Evolutionary conservation across 768 basidiomycete genomes (phyloP).

Genomic region (Russula virescens): DNA sequence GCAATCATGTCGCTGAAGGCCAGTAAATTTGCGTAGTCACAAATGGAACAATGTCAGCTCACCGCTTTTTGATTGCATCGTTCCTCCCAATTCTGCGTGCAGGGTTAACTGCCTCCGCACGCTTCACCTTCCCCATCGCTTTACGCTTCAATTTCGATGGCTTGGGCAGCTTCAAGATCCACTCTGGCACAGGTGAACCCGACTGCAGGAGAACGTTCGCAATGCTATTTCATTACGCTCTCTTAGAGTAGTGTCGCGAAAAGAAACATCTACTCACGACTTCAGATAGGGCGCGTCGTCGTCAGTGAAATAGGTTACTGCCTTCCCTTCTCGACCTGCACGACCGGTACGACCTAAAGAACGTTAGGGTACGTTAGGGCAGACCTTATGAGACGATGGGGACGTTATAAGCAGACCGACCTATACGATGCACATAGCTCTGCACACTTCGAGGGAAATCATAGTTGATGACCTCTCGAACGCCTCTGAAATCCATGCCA

Average conservation of each 20-base stretch:
- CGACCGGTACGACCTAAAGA: conserved; percentile 83
- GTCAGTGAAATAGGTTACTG: conserved; percentile 93
- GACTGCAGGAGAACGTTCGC: conserved; percentile 95
- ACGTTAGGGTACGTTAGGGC: conserved; percentile 20
- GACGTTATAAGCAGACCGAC: conserved; percentile 34
- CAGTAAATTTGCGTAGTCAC: conserved; percentile 8
- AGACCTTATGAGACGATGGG: background rate
- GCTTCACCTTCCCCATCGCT: conserved; percentile 79
- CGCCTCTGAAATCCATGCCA: conserved; percentile 96
- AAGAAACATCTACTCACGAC: conserved; percentile 45
- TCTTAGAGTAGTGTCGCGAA: conserved; percentile 12
- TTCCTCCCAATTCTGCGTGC: conserved; percentile 62
- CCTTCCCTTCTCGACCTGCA: conserved; percentile 87
- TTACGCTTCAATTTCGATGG: conserved; percentile 85
- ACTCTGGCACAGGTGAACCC: conserved; percentile 86
- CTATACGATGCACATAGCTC: conserved; percentile 95
- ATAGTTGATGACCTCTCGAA: conserved; percentile 91
- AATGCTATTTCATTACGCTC: conserved; percentile 46
- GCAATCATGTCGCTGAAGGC: conserved; percentile 25
- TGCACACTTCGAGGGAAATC: conserved; percentile 96
- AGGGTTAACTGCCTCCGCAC: conserved; percentile 66
- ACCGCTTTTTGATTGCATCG: conserved; percentile 73
- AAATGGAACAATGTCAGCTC: conserved; percentile 21
- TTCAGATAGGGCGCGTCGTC: conserved; percentile 90
- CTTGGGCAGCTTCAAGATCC: conserved; percentile 92